Conservation (phyloP, 352 stramenopile species). For the Globisporangium abappressorium region DNA sequence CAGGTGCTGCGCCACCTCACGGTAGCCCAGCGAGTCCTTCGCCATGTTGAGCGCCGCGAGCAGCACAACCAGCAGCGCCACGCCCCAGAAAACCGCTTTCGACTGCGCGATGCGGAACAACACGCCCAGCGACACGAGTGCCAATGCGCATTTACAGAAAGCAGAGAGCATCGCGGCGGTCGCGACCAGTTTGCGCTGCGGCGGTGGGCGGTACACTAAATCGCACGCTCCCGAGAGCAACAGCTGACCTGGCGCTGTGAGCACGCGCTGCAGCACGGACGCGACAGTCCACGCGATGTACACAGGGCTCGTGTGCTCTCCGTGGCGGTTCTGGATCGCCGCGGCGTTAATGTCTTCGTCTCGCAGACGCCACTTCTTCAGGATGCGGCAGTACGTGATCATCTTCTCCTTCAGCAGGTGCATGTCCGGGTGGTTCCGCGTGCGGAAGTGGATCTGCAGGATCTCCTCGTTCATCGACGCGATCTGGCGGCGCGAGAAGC, state of each 20-base stretch:
- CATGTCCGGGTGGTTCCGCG: constrained; percentile 67
- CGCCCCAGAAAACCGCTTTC: constrained; percentile 28
- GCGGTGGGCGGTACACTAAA: constrained; percentile 46
- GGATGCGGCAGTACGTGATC: constrained; percentile 49
- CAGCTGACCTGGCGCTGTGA: constrained; percentile 37
- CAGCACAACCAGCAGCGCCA: constrained; percentile 26
- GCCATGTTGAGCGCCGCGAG: constrained; percentile 34
- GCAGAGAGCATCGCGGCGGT: constrained; percentile 9
- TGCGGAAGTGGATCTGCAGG: constrained; percentile 75
- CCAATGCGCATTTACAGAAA: constrained; percentile 13
- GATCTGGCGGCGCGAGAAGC: constrained; percentile 66
- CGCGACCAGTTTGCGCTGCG: constrained; percentile 24
- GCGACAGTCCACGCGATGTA: constrained; percentile 47
- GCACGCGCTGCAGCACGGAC: constrained; percentile 36
- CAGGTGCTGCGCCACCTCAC: constrained; percentile 55
- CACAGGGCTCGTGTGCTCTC: constrained; percentile 36
- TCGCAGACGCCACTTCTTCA: constrained; percentile 59
- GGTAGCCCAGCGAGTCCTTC: constrained; percentile 31
- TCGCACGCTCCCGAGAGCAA: constrained; percentile 51
- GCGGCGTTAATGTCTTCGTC: constrained; percentile 74
- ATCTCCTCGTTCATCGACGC: constrained; percentile 82
- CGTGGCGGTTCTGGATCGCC: constrained; percentile 30
- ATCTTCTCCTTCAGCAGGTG: constrained; percentile 66
- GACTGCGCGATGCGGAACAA: constrained; percentile 31
- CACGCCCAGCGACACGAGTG: constrained; percentile 24